Conservation (phyloP, 2,329 filamentous ascomycete genomes). For the Talaromyces sp. region DNA sequence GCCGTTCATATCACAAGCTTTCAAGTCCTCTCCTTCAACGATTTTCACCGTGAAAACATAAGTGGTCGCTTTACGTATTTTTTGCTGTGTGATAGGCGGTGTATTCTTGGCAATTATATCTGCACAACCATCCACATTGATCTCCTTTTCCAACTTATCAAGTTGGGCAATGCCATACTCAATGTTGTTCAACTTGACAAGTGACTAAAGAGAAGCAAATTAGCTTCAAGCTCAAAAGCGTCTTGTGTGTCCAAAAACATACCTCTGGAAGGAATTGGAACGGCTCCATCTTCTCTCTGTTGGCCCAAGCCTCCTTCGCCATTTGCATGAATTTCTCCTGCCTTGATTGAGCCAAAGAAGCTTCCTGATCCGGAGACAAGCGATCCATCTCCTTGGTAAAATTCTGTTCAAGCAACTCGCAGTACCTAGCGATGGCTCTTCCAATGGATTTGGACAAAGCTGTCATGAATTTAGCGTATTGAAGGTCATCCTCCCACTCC, state of each 20-base stretch:
- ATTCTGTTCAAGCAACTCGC: conserved; percentile 78
- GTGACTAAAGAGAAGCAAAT: conserved; percentile 57
- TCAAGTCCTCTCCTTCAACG: conserved; percentile 93
- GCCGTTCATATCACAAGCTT: conserved; percentile 94
- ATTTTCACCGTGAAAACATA: conserved; percentile 99
- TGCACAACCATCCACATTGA: conserved; percentile 89
- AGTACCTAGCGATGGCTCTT: conserved; percentile 78
- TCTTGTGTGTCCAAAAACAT: conserved; percentile 27
- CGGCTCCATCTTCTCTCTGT: conserved; percentile 87
- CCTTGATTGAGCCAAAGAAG: conserved; percentile 68
- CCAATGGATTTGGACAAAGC: conserved; percentile 80
- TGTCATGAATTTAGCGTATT: conserved; percentile 97
- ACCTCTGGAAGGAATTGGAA: conserved; percentile 96
- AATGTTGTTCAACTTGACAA: conserved; percentile 97
- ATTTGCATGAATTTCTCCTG: conserved; percentile 92
- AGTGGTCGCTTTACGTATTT: conserved; percentile 67
- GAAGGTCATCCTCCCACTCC: conserved; percentile 88
- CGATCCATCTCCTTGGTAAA: conserved; percentile 93
- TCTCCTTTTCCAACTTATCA: conserved; percentile 79
- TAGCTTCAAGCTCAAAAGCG: not conserved
- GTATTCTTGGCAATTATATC: conserved; percentile 70
- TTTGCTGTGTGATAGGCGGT: conserved; percentile 60
- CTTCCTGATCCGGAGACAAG: conserved; percentile 79
- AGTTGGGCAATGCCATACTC: conserved; percentile 90
- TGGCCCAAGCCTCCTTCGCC: conserved; percentile 87